Evolutionary conservation across 805 yeast species (phyloP).

Genomic region (Saturnispora kantuleensis): DNA sequence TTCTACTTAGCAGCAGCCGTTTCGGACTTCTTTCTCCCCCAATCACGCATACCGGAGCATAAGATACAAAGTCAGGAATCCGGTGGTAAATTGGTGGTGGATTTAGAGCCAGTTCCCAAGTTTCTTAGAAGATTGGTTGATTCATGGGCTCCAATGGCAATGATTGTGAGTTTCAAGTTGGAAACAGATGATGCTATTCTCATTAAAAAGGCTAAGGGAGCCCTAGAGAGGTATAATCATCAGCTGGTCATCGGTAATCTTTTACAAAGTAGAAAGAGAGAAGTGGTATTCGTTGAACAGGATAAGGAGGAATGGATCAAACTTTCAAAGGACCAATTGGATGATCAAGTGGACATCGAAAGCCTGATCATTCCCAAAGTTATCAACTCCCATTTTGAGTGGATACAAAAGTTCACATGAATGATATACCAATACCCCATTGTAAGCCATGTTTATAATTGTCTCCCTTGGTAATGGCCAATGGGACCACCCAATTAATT

Average conservation of each 20-base stretch:
- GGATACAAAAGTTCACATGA: conserved; percentile 45
- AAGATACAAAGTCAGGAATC: conserved; percentile 76
- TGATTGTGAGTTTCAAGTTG: conserved; percentile 88
- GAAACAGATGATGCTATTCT: conserved; percentile 76
- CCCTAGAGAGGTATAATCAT: conserved; percentile 78
- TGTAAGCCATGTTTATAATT: conserved; percentile 43
- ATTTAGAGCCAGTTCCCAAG: conserved; percentile 93
- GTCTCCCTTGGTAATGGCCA: conserved; percentile 36
- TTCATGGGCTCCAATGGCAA: conserved; percentile 89
- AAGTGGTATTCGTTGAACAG: conserved; percentile 74
- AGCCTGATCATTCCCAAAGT: conserved; percentile 72
- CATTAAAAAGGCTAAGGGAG: conserved; percentile 65
- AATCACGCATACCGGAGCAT: conserved; percentile 79
- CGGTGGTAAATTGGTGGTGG: conserved; percentile 69
- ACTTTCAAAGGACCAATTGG: conserved; percentile 33
- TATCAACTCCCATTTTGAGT: conserved; percentile 47
- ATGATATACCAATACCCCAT: conserved; percentile 51
- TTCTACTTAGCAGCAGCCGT: conserved; percentile 97
- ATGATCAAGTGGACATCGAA: conserved; percentile 54
- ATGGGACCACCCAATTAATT: conserved; percentile 44
- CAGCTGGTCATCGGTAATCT: conserved; percentile 92
- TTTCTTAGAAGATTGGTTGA: conserved; percentile 81
- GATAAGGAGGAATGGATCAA: conserved; percentile 41
- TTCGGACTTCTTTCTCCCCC: conserved; percentile 89
- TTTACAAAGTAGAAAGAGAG: conserved; percentile 76